Evolutionary conservation across 805 yeast species (phyloP), one percentile per base, ranked within the genome.

Genomic region (Nakazawaea pomicola): DNA sequence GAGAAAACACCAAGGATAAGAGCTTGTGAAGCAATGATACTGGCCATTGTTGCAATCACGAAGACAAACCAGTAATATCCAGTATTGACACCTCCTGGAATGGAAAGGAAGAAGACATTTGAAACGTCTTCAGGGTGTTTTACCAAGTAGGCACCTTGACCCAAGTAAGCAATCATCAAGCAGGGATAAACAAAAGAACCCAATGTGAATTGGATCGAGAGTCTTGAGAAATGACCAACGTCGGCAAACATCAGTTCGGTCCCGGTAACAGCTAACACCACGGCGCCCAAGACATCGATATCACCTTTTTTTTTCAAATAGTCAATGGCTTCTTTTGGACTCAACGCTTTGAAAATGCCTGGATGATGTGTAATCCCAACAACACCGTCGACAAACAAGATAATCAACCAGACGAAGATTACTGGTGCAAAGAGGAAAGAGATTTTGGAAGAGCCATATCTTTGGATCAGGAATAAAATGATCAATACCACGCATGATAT

Each of bases 201-300:
- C 33, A 75, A 54, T 7, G 80, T 65, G 9, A 76, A 39, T 46
- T 74, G 78, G 34, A 75, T 63, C 1, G 82, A 72, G 4, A 61
- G 47, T 19, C 63, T 61, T 3, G 79, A 76, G 50, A 76, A 74
- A 50, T 74, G 80, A 4, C 81, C 77, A 38, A 76, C 62, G 55
- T 78, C 83, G 2, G 82, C 80, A 58, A 78, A 78, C 78, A 78
- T 71, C 6, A 83, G 81, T 47, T 78, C 83, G 4, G 74, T 62
- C 24, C 83, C 83, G 0, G 84, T 76, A 19, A 78, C 57, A 1
- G 77, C 61, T 33, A 78, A 67, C 72, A 77, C 68, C 3, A 74
- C 72, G 4, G 74, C 70, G 9, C 74, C 67, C 24, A 78, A 58
- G 2, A 65, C 58, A 50, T 69, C 75, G 21, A 71, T 57, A 16